A percentile compares a stretch with the other conserved stretches of the same genome.
Conservation (phyloP, 2,329 filamentous ascomycete species). For the Bipolaris oryzae region DNA sequence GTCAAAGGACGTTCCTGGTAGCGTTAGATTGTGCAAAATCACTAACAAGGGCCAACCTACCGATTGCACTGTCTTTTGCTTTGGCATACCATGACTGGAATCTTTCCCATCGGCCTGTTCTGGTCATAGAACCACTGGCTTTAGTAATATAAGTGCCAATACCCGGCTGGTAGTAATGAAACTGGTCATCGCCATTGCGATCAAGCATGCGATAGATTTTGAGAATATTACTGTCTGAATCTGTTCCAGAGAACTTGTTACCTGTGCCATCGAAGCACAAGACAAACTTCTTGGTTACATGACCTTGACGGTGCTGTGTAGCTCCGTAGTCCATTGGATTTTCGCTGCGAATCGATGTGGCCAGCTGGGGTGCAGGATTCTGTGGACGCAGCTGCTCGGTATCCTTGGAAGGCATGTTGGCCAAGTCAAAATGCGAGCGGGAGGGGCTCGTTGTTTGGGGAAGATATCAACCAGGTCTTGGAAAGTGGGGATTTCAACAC, state of each 20-base stretch:
- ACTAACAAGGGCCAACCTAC: constrained; percentile 10
- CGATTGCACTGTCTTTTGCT: constrained; percentile 76
- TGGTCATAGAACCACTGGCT: constrained; percentile 57
- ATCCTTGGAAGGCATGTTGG: constrained; percentile 11
- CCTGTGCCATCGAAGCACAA: constrained; percentile 55
- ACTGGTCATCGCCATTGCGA: constrained; percentile 64
- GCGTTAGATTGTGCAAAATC: constrained; percentile 4
- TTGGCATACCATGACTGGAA: constrained; percentile 72
- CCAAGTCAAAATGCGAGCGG: background rate
- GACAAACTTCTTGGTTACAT: constrained; percentile 64
- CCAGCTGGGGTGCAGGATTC: constrained; percentile 12
- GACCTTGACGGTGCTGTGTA: constrained; percentile 16
- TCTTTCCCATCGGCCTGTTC: constrained; percentile 62
- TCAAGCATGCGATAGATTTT: constrained; percentile 75
- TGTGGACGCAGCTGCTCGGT: constrained; percentile 10
- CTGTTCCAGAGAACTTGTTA: constrained; percentile 51
- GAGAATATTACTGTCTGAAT: constrained; percentile 58
- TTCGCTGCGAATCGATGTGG: constrained; percentile 8
- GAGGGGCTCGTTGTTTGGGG: background rate
- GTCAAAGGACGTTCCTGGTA: constrained; percentile 73
- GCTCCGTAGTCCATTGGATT: constrained; percentile 22
- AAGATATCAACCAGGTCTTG: background rate
- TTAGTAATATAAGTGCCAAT: constrained; percentile 74
- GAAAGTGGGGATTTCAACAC: constrained; percentile 5
- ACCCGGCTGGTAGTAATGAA: constrained; percentile 54